These are phyloP conservation scores for Priceomyces carsonii DNA, from an alignment of 805 yeast species.

Conservation along the genomic window DNA sequence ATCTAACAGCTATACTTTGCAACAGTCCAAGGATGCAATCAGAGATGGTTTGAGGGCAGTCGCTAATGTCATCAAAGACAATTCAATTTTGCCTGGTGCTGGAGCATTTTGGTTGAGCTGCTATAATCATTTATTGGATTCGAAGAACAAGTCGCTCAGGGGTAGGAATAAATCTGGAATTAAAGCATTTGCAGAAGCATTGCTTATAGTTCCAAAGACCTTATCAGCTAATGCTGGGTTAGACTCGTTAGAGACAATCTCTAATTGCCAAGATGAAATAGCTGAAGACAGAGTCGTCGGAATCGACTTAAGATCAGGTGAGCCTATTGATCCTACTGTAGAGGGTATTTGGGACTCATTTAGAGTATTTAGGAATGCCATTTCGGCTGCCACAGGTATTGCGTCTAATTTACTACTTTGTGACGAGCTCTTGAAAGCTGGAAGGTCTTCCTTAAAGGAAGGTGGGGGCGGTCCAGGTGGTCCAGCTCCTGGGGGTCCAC, in stretches of 20 bases:
- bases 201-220: conserved; percentile 90
- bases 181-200: conserved; percentile 89
- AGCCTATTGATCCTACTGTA: conserved; percentile 90
- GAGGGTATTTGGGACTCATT: conserved; percentile 98
- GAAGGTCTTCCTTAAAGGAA: conserved; percentile 85
- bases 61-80: conserved; percentile 84
- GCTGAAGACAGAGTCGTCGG: conserved; percentile 84
- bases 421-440: conserved; percentile 96
- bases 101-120: conserved; percentile 93
- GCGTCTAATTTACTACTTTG: conserved; percentile 89
- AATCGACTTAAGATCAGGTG: conserved; percentile 86
- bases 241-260: conserved; percentile 86
- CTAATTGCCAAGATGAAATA: conserved; percentile 86
- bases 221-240: conserved; percentile 89
- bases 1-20: conserved; percentile 83
- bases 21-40: conserved; percentile 94
- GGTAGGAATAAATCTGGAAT: conserved; percentile 91
- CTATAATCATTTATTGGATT: conserved; percentile 59
- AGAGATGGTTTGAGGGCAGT: conserved; percentile 97
- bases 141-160: conserved; percentile 55
- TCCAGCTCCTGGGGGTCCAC: conserved; percentile 20
- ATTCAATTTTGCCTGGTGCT: conserved; percentile 89
- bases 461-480: conserved; percentile 31
- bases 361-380: conserved; percentile 90
- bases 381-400: conserved; percentile 90